Base-by-base conservation (phyloP, 768 basidiomycete genomes). In the Gymnopilus dilepis region DNA sequence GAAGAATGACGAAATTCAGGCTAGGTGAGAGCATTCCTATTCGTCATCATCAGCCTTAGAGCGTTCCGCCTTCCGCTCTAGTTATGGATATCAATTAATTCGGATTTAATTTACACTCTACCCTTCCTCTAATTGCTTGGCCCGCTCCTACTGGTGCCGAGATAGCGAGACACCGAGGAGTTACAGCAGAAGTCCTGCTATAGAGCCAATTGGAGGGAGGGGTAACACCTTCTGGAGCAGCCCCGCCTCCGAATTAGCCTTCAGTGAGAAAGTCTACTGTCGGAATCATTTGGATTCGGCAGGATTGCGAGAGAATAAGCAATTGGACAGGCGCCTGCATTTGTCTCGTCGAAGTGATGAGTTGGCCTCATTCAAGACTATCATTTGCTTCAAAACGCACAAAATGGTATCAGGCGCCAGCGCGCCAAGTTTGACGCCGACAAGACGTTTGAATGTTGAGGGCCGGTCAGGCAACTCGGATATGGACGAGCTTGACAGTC, bases 31-130 rank as follows among this genome's bases (percentile, higher is more conserved):
- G 15, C 24, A 45, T 48, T 37, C n/a, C 45, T 13, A 43, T 52
- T 50, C 58, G 55, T 48, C 45, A 57, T 51, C 60, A 45, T 59
- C 51, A 48, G n/a, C n/a, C n/a, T n/a, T n/a, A n/a, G 50, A 57
- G 48, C 41, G 60, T 64, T 65, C 69, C 69, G 69, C 66, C 55
- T 61, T 70, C 69, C 66, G 67, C 63, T 21, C 30, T 52, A n/a
- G 59, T 57, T 13, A 59, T 57, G 65, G 63, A 52, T 66, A 70
- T 66, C 63, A 66, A 69, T 67, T 55, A 65, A 63, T 42, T 56
- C 55, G 60, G 54, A 66, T 61, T 59, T 58, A 63, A 48, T 54
- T 45, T 43, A 40, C 34, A 33, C 53, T 30, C 45, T 59, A 22
- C 17, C 45, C 37, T 43, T 33, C 38, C 34, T 37, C 62, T 50